Evolutionary conservation across 176 grass and related monocot genomes (phyloP).

Genomic region (Phoenix dactylifera): DNA sequence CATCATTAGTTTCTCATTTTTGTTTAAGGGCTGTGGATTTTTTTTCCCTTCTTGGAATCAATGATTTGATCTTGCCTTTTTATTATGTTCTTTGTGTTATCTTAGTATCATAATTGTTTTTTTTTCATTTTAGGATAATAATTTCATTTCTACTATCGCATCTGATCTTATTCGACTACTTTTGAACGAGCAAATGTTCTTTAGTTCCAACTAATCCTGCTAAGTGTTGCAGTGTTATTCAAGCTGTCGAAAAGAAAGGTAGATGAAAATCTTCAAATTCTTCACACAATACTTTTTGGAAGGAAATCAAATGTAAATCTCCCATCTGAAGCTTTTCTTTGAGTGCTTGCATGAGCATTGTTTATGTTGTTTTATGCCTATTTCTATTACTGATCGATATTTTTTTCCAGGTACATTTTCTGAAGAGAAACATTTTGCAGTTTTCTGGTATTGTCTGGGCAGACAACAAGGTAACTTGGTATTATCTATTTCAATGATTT

Average conservation of each 20-base stretch:
- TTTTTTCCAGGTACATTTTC: not conserved
- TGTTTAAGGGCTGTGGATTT: no score
- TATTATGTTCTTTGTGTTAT: no score
- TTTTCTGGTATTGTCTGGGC: not conserved
- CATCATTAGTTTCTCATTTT: no score
- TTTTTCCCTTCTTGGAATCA: no score
- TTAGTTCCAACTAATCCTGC: not conserved
- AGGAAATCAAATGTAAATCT: not conserved
- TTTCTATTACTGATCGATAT: not conserved
- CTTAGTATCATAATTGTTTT: no score
- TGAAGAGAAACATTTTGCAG: not conserved
- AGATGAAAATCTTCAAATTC: not conserved
- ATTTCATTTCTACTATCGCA: no score
- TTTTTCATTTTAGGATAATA: no score
- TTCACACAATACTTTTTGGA: slow-evolving; percentile 1
- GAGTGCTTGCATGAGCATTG: not conserved
- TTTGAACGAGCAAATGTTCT: not conserved
- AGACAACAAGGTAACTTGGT: not conserved
- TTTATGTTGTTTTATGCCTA: not conserved
- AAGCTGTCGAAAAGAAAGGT: not conserved
- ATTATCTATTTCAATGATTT: no score
- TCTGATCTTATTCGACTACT: no score
- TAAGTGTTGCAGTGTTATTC: not conserved
- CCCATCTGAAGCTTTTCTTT: not conserved
- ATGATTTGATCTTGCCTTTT: no score